Base-by-base conservation (phyloP, 345 rosid species). In the Lepidium aucheri region DNA sequence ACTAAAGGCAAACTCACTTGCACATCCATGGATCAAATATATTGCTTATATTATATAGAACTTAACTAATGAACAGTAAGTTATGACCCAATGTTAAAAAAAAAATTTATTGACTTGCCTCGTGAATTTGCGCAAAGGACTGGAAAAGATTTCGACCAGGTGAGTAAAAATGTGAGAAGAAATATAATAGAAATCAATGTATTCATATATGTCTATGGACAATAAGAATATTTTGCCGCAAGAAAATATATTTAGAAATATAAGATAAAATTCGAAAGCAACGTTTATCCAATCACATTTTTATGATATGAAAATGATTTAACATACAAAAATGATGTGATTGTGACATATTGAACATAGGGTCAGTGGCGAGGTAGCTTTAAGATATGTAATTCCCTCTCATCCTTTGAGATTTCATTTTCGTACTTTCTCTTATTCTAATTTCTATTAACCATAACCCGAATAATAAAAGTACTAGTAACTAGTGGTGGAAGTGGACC, bases 351-450 rank as follows among this genome's bases (percentile, higher is more conserved):
- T 14, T 51, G 11, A 39, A 33, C 69, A 26, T 14, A 60, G 33
- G 12, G 70, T 63, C 70, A 53, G 40, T 65, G 70, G 42, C 53
- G 7, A 53, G 36, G n/a, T 15, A 24, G 40, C 45, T 39, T 52
- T 52, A 65, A 34, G 43, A 32, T 5, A 52, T 28, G 35, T 35
- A 36, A 41, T 16, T 53, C 60, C 41, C 30, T 63, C 69, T 38
- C 60, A 64, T 53, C n/a, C 35, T 50, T 64, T 13, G 30, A 14
- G 1, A 51, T 52, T 26, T 65, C 69, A 51, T 51, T 65, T 64
- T 65, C 60, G 6, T 28, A 40, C 39, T n/a, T 38, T 51, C 50
- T 51, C 41, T 52, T 65, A 26, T 53, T 53, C 59, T 18, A 20
- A 18, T 9, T 53, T 53, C 59, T 18, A 20, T 9, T 9, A 46